These are phyloP conservation scores for Apiospora malaysiana DNA, from an alignment of 2,329 filamentous ascomycete genomes.

Conservation along the genomic window DNA sequence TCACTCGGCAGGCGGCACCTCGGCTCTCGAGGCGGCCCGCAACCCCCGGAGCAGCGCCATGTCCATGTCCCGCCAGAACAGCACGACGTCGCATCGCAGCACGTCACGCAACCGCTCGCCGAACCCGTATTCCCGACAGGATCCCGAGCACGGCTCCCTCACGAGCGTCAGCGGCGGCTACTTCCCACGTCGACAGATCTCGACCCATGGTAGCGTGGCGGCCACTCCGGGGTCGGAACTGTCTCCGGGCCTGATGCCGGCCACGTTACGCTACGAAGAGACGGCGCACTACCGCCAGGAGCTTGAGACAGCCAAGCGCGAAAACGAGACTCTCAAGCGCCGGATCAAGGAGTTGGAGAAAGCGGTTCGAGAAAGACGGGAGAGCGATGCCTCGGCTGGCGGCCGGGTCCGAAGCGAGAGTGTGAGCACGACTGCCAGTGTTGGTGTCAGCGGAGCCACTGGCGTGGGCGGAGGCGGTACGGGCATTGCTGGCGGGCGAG, in stretches of 20 bases:
- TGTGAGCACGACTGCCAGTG: conserved; percentile 57
- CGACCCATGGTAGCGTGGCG: conserved; percentile 48
- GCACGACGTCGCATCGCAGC: conserved; percentile 59
- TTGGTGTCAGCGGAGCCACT: conserved; percentile 44
- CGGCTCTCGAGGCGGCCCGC: conserved; percentile 52
- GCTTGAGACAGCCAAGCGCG: conserved; percentile 65
- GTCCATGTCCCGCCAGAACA: conserved; percentile 57
- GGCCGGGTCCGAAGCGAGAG: conserved; percentile 53
- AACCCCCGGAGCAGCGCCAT: conserved; percentile 49
- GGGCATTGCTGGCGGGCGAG: conserved; percentile 53
- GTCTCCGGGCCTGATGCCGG: conserved; percentile 61
- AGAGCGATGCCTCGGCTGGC: conserved; percentile 45
- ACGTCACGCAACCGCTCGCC: conserved; percentile 49
- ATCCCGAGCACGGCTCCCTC: conserved; percentile 48
- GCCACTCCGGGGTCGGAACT: conserved; percentile 52
- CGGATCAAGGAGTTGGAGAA: conserved; percentile 68
- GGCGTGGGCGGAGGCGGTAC: conserved; percentile 41
- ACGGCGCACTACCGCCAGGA: conserved; percentile 64
- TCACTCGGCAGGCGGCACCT: conserved; percentile 44
- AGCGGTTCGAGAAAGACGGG: conserved; percentile 54
- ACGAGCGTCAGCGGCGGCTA: conserved; percentile 33
- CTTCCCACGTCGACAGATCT: conserved; percentile 39
- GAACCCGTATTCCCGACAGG: conserved; percentile 39
- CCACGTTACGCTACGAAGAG: conserved; percentile 67
- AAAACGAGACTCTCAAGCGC: conserved; percentile 67